Percentiles rank a stretch among this genome's conserved stretches.
Evolutionary conservation across 176 grass and related monocot genomes (phyloP).

Genomic region (Sorghum bicolor): DNA sequence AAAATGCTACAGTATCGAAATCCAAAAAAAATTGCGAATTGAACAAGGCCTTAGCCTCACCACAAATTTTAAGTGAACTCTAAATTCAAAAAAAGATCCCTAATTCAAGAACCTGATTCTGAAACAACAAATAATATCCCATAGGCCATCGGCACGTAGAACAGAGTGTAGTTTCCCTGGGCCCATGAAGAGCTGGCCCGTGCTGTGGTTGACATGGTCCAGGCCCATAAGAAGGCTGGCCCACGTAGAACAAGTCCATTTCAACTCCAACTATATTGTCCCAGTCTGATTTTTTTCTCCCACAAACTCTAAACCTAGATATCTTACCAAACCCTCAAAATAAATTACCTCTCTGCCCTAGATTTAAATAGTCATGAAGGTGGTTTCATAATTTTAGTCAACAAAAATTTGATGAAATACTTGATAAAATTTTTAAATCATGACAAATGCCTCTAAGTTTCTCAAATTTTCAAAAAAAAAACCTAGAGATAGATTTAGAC

Average conservation of each 20-base stretch:
- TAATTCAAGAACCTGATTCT: background rate
- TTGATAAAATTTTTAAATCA: background rate
- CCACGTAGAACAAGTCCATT: background rate
- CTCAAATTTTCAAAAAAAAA: background rate
- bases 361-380: background rate
- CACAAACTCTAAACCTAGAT: background rate
- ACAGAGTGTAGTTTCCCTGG: background rate
- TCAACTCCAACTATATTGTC: background rate
- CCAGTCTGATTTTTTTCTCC: background rate
- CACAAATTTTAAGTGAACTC: background rate
- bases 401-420: background rate
- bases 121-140: background rate
- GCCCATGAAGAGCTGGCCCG: background rate
- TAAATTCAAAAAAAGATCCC: background rate
- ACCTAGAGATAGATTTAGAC: background rate
- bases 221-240: background rate
- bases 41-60: too few species aligned
- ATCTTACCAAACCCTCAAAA: background rate
- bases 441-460: background rate
- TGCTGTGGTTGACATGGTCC: background rate
- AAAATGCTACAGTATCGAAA: too few species aligned
- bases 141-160: background rate
- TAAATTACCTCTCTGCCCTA: background rate
- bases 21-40: too few species aligned
- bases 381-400: background rate